Evolutionary conservation across 495 filamentous ascomycete species (phyloP).

Genomic region (Hyaloscypha variabilis): DNA sequence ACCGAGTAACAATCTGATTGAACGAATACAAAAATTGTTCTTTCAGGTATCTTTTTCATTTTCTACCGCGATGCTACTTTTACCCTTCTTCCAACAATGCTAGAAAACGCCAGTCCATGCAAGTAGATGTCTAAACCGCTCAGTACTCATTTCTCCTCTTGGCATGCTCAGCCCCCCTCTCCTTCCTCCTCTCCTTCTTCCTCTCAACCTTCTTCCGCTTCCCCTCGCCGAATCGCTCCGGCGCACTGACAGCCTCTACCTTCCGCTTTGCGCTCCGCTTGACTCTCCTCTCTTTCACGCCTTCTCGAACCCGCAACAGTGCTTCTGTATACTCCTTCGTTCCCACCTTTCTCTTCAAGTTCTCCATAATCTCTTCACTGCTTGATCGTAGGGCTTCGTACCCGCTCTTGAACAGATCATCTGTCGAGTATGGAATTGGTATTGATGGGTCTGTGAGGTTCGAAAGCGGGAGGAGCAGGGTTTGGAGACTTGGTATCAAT

Average conservation of each 20-base stretch:
- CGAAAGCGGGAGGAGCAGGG: constrained; percentile 77
- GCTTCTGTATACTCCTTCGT: constrained; percentile 72
- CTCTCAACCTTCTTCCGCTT: constrained; percentile 87
- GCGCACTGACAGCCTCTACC: constrained; percentile 80
- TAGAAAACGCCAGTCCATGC: neutral
- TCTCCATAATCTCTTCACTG: constrained; percentile 71
- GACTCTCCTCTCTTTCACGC: constrained; percentile 68
- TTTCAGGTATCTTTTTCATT: neutral
- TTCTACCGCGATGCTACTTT: neutral
- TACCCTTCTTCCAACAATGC: neutral
- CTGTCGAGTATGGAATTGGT: constrained; percentile 62
- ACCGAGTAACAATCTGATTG: too few relatives aligned
- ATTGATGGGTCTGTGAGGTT: constrained; percentile 82
- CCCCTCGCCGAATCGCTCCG: constrained; percentile 73
- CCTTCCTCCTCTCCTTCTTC: constrained; percentile 82
- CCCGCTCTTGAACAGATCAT: constrained; percentile 65
- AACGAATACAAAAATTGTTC: neutral
- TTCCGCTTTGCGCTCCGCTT: constrained; percentile 78
- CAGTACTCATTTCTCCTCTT: constrained; percentile 65
- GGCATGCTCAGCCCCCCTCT: constrained; percentile 68
- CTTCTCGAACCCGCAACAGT: constrained; percentile 67
- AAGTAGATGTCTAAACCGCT: neutral
- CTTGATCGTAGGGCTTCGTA: constrained; percentile 69
- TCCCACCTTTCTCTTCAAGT: constrained; percentile 82
- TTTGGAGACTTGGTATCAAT: constrained; percentile 60